Conservation (phyloP, 2,329 filamentous ascomycete genomes). For the Colletotrichum navitas region DNA sequence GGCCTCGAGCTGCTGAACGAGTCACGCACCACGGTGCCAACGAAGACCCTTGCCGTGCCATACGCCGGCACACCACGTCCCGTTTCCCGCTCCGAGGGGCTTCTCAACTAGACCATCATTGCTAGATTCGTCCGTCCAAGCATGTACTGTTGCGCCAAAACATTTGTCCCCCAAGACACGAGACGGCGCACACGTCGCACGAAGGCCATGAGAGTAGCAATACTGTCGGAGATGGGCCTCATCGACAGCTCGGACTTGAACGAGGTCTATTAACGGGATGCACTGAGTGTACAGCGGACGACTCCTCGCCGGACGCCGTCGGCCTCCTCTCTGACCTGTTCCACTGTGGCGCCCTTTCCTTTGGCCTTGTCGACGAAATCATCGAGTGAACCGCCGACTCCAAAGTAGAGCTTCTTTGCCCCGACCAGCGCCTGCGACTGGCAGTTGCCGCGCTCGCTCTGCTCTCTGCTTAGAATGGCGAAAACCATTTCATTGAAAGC, state of each 20-base stretch:
- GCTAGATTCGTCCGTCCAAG: neutral
- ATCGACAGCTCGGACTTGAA: conserved; percentile 11
- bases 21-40: neutral
- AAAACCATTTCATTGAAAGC: conserved; percentile 78
- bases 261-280: conserved; percentile 32
- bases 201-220: conserved; percentile 3
- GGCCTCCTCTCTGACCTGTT: conserved; percentile 67
- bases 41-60: neutral
- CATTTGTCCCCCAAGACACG: neutral
- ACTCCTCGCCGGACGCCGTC: conserved; percentile 73
- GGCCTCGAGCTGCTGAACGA: neutral
- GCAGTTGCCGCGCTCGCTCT: conserved; percentile 45
- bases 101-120: neutral
- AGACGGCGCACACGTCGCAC: neutral
- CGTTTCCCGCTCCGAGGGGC: neutral
- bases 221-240: conserved; percentile 42
- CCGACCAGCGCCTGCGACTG: conserved; percentile 69
- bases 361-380: conserved; percentile 73
- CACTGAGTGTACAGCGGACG: conserved; percentile 61
- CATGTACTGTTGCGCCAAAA: conserved; percentile 6
- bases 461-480: conserved; percentile 65
- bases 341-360: conserved; percentile 61
- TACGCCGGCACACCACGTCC: neutral
- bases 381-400: conserved; percentile 84
- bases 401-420: conserved; percentile 86